Base-by-base conservation (phyloP, 495 filamentous ascomycete species). In the Neurospora sp. region DNA sequence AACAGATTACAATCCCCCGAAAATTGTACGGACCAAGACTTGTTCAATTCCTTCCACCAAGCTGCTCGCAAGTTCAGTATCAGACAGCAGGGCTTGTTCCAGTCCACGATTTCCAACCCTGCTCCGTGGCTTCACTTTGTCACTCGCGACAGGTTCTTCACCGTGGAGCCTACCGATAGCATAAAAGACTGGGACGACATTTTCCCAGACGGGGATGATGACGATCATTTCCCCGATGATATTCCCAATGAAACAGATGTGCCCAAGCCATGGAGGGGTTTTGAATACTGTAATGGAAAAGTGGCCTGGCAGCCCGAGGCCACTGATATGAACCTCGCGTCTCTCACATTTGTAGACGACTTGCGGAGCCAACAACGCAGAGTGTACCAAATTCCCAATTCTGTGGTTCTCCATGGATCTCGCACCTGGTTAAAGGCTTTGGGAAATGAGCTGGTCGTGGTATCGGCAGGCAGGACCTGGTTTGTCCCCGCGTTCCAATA, bases 371-470 rank as follows among this genome's bases (percentile, higher is more conserved):
- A 75, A 23, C 77, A 73, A 38, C 78, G 82, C 23, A 82, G 74
- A 72, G 69, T 80, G 9, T 78, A 79, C 48, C 46, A 48, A 1
- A 10, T 77, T 5, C 76, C 81, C 9, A 66, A 31, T 27, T 69
- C 54, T 9, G 54, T 71, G 42, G 31, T 69, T 1, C 73, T 80
- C 38, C 42, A 38, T 2, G 40, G 27, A 27, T 27, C 27, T 27
- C 27, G 27, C 27, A 27, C 27, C 27, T 27, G 27, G 27, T 27
- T 27, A 27, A 41, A 54, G 38, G 78, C 75, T 4, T 62, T 83
- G n/a, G 82, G 82, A 1, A 66, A 79, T 42, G 78, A 74, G 69
- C 72, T 83, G 8, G 44, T 80, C 6, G 75, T 83, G 16, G 75
- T 59, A 37, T 10, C 70, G 4, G 70, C 76, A 31, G 46, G 69